Conservation (phyloP, 1,284 basidiomycete species). For the Irpex sp. region DNA sequence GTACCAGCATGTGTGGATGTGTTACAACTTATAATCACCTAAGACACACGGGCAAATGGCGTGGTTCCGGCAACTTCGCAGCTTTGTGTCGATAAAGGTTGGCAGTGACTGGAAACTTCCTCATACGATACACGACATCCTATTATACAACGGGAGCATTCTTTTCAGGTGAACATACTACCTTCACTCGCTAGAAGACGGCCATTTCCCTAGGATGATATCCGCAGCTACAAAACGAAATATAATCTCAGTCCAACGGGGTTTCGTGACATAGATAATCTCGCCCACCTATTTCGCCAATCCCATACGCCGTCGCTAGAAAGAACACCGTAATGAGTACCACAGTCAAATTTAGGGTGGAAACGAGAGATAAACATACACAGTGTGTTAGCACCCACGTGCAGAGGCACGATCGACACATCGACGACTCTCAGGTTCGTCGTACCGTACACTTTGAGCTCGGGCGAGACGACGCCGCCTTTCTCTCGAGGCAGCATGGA, state of each 20-base stretch:
- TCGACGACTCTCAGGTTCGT: constrained; percentile 26
- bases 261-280: neutral
- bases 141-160: too few species aligned
- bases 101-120: too few species aligned
- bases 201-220: neutral
- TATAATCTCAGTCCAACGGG: neutral
- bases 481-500: constrained; percentile 43
- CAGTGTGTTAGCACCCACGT: constrained; percentile 12
- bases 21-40: too few species aligned
- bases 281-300: neutral
- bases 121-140: too few species aligned
- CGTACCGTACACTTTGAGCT: constrained; percentile 27
- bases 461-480: constrained; percentile 40
- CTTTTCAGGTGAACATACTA: too few species aligned
- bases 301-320: neutral
- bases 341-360: neutral
- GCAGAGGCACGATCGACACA: constrained; percentile 18
- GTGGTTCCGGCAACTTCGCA: too few species aligned
- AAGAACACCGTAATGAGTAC: too few species aligned
- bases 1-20: too few species aligned
- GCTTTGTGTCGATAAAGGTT: too few species aligned
- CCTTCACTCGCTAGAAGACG: neutral
- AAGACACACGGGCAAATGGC: too few species aligned
- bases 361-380: neutral
- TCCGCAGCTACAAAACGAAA: neutral